Conservation (phyloP, 768 basidiomycete genomes). For the Podaxis rugospora region DNA sequence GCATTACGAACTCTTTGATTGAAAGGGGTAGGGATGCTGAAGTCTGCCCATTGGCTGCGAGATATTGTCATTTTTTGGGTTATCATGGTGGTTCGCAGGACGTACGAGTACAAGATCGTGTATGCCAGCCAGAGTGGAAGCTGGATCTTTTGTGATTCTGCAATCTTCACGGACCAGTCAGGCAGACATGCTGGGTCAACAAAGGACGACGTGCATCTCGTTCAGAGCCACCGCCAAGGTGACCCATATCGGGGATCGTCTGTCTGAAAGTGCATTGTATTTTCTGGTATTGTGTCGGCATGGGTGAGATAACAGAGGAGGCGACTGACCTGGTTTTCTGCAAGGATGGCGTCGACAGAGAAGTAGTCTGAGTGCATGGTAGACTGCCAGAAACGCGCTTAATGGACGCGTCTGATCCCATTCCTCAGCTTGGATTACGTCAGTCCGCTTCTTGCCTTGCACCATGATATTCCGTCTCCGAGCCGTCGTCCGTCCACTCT, state of each 20-base stretch:
- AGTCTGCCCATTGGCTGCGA: slow-evolving; percentile 81
- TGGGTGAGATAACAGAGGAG: neutral
- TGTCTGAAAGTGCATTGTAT: slow-evolving; percentile 91
- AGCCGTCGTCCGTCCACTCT: slow-evolving; percentile 5
- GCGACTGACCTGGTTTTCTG: slow-evolving; percentile 74
- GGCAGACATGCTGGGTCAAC: neutral
- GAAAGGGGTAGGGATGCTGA: slow-evolving; percentile 79
- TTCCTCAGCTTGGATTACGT: no score
- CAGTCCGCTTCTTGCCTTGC: slow-evolving; percentile 4
- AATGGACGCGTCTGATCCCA: neutral
- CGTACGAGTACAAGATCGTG: slow-evolving; percentile 76
- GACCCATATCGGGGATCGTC: slow-evolving; percentile 81
- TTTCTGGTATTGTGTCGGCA: slow-evolving; percentile 47
- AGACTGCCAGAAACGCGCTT: neutral
- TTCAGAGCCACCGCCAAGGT: slow-evolving; percentile 82
- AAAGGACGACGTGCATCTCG: slow-evolving; percentile 56
- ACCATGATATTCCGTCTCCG: slow-evolving; percentile 6
- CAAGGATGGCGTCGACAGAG: slow-evolving; percentile 85
- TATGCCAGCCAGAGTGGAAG: slow-evolving; percentile 92
- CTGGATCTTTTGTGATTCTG: slow-evolving; percentile 68
- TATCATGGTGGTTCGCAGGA: slow-evolving; percentile 1
- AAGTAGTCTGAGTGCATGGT: slow-evolving; percentile 90
- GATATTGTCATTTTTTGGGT: slow-evolving; percentile 1
- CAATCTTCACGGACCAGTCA: slow-evolving; percentile 51
- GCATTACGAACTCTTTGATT: slow-evolving; percentile 76